Evolutionary conservation across 805 yeast species (phyloP), one percentile per base, ranked within the genome.

Genomic region (Saccharomycopsis selenospora): DNA sequence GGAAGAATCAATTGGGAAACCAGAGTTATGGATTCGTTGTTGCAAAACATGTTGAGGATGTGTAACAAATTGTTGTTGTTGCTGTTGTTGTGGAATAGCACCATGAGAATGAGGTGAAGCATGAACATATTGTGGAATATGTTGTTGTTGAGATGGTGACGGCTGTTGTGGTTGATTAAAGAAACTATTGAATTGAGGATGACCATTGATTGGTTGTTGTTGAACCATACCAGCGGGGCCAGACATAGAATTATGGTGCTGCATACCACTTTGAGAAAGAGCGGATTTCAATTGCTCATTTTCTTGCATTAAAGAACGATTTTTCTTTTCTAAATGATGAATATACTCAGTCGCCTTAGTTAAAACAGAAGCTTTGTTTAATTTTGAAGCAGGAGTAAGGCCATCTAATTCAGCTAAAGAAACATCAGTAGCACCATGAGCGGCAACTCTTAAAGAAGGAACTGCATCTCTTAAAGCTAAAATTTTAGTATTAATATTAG

Each of bases 291-390:
- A 64, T 46, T 74, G 74, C 36, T 71, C 67, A 48, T 80, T 68
- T 61, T 85, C 88, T 53, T 68, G 61, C 46, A 61, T 60, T 57
- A 85, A 66, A 29, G 66, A 61, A 2, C 63, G 61, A 57, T 83
- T 84, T 53, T 80, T 77, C 47, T 66, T 61, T 61, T 85, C 89
- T 54, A 85, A 66, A 61, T 84, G 88, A 58, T 73, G 70, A 59
- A 85, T 85, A 62, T 86, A 86, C 64, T 85, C 95, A 1, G 87
- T 80, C 6, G 90, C 86, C 59, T 85, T 85, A 33, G 86, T 72
- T 46, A 85, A 67, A 11, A 85, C 83, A 25, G 82, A 82, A 11
- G 91, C 93, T 63, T 85, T 85, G 62, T 84, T 85, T 48, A 86
- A 68, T 60, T 84, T 84, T 28, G 76, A 65, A 7, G 90, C 89